phyloP scores from a whole-genome alignment of 2,329 filamentous ascomycete genomes.

The Talaromyces rugulosus region DNA sequence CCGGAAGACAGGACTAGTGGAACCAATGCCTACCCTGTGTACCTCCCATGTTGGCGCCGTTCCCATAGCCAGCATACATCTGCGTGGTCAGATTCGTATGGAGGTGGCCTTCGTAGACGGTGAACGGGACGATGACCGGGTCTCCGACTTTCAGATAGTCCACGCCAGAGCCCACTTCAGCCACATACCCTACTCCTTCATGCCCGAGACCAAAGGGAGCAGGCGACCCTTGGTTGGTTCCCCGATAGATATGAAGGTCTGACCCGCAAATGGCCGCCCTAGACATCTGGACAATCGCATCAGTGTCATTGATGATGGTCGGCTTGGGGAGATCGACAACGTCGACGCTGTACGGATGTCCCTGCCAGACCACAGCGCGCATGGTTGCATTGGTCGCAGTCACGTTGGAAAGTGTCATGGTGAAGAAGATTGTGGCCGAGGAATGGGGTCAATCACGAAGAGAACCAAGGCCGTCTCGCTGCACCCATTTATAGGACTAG shows the following conservation, averaged over 20 bases:
- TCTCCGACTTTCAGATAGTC: conserved; percentile 17
- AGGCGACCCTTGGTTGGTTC: conserved; percentile 15
- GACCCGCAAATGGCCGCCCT: conserved; percentile 33
- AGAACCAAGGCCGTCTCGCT: too few relatives aligned
- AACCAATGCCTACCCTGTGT: too few relatives aligned
- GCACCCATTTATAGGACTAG: too few relatives aligned
- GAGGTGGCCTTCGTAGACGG: conserved; percentile 12
- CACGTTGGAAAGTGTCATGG: too few relatives aligned
- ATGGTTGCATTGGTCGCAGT: conserved; percentile 16
- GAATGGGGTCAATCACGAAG: too few relatives aligned
- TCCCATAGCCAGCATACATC: too few relatives aligned
- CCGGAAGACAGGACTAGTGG: too few relatives aligned
- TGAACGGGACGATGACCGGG: conserved; percentile 18
- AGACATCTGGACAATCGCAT: conserved; percentile 35
- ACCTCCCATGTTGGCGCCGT: too few relatives aligned
- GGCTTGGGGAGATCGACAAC: conserved; percentile 21
- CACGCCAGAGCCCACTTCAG: conserved; percentile 16
- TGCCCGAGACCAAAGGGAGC: conserved; percentile 20
- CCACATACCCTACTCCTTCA: conserved; percentile 19
- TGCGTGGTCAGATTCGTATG: neutral
- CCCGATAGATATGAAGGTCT: conserved; percentile 34
- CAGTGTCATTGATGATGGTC: conserved; percentile 19
- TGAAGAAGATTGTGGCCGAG: too few relatives aligned
- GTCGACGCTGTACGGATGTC: conserved; percentile 22
- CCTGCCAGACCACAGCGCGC: conserved; percentile 26